Evolutionary conservation across 2,329 filamentous ascomycete species (phyloP), one percentile per base, ranked within the genome.

Genomic region (Pezicula rhizophila): DNA sequence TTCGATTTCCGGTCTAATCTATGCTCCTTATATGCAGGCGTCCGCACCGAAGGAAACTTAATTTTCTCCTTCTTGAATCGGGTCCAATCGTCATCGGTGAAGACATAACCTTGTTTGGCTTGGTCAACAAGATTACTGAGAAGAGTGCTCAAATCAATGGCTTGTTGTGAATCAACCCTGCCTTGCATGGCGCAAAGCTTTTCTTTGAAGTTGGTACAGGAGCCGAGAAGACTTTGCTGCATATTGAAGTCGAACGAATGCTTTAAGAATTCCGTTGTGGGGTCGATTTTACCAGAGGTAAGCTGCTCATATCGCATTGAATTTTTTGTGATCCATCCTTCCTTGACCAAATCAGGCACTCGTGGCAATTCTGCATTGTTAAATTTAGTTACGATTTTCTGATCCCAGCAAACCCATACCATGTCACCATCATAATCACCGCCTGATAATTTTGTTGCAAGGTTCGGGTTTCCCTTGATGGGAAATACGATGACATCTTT

Each of bases 401-500:
- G 68, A 25, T 91, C 85, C 84, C 85, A 92, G 58, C 84, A 89
- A 0, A 89, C 68, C 85, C 86, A 91, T 4, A 86, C 79, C n/a
- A 70, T 76, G 53, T 93, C 88, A 0, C 88, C 88, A 55, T 92
- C 87, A 53, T 90, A 92, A 59, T 92, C 88, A 0, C 88, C 88
- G 0, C 88, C 88, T 1, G 86, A 88, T 0, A 92, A 70, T 57
- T 84, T 82, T 8, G 80, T 77, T 0, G 87, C 88, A 0, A 90
- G 72, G 0, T 87, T 79, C 1, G 67, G 69, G 23, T 74, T 61
- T 0, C 86, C 86, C 51, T 76, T 78, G 0, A 71, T 73, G 0
- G 87, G 74, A 56, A 97, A 96, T 0, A 96, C 76, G 12, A 93
- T 74, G 1, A 96, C 82, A 57, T 96, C 85, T 52, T 85, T 85